These are phyloP conservation scores for Rosa lucieae DNA, from an alignment of 306 rosid genomes.

Conservation along the genomic window DNA sequence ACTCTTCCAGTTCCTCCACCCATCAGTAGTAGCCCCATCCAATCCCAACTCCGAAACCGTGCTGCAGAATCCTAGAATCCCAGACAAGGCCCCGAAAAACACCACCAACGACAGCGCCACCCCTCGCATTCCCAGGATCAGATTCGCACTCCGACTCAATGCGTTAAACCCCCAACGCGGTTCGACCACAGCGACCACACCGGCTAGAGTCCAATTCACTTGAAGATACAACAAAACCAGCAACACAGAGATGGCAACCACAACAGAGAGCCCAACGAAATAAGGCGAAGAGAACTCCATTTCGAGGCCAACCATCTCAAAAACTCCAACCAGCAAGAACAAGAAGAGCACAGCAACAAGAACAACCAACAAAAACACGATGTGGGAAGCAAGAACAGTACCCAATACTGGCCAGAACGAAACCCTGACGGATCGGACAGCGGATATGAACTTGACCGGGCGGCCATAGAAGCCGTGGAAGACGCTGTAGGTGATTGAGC, in stretches of 20 bases:
- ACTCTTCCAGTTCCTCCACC: slow-evolving; percentile 56
- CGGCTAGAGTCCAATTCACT: slow-evolving; percentile 45
- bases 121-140: slow-evolving; percentile 43
- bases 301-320: slow-evolving; percentile 15
- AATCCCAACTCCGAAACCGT: slow-evolving; percentile 22
- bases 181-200: slow-evolving; percentile 48
- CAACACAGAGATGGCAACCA: slow-evolving; percentile 13
- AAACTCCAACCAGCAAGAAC: slow-evolving; percentile 10
- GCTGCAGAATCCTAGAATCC: slow-evolving; percentile 32
- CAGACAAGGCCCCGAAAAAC: slow-evolving; percentile 37
- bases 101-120: slow-evolving; percentile 33
- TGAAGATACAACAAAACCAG: slow-evolving; percentile 39
- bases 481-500: slow-evolving; percentile 53
- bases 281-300: slow-evolving; percentile 31
- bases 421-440: slow-evolving; percentile 38
- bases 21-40: slow-evolving; percentile 11
- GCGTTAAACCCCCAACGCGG: slow-evolving; percentile 46
- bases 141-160: slow-evolving; percentile 39
- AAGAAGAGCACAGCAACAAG: slow-evolving; percentile 16
- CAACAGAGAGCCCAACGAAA: slow-evolving; percentile 6
- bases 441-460: slow-evolving; percentile 44
- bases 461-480: slow-evolving; percentile 48
- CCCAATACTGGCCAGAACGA: slow-evolving; percentile 47
- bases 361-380: slow-evolving; percentile 10
- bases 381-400: slow-evolving; percentile 28